Conservation (phyloP, 2,329 filamentous ascomycete species). For the Scedosporium minutisporum region DNA sequence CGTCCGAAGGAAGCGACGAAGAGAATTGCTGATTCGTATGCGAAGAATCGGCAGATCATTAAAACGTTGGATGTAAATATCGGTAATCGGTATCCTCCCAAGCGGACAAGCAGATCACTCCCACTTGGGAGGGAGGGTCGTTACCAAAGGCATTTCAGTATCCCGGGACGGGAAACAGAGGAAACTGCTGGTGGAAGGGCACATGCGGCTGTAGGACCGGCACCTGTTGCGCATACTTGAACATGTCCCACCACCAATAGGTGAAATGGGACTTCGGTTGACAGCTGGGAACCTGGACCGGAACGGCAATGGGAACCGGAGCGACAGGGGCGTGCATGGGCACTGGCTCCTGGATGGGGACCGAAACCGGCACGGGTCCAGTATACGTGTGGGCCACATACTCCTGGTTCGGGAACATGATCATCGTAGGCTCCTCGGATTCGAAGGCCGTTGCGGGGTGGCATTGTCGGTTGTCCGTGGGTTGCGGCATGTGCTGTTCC, state of each 20-base stretch:
- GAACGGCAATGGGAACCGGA: slow-evolving; percentile 10
- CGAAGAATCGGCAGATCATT: too few species aligned
- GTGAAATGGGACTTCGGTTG: slow-evolving; percentile 38
- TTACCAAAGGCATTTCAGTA: slow-evolving; percentile 26
- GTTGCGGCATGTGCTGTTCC: slow-evolving; percentile 26
- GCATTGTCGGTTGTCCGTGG: slow-evolving; percentile 21
- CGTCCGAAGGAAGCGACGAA: too few species aligned
- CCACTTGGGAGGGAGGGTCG: background rate
- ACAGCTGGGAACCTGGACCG: slow-evolving; percentile 24
- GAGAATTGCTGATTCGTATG: too few species aligned
- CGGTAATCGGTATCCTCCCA: background rate
- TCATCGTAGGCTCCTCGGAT: slow-evolving; percentile 30
- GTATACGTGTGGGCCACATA: slow-evolving; percentile 36
- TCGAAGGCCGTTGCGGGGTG: slow-evolving; percentile 31
- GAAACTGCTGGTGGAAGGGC: slow-evolving; percentile 43
- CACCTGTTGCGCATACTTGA: slow-evolving; percentile 41
- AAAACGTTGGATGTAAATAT: background rate
- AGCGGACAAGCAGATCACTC: background rate
- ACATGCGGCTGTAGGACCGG: slow-evolving; percentile 38
- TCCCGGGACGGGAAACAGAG: slow-evolving; percentile 42
- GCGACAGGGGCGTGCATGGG: slow-evolving; percentile 20
- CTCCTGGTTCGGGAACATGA: slow-evolving; percentile 33
- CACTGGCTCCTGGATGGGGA: slow-evolving; percentile 23
- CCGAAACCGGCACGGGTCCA: slow-evolving; percentile 22
- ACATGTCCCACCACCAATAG: slow-evolving; percentile 40